Conservation (phyloP, 176 grass and related monocot species). For the Melocanna baccifera region DNA sequence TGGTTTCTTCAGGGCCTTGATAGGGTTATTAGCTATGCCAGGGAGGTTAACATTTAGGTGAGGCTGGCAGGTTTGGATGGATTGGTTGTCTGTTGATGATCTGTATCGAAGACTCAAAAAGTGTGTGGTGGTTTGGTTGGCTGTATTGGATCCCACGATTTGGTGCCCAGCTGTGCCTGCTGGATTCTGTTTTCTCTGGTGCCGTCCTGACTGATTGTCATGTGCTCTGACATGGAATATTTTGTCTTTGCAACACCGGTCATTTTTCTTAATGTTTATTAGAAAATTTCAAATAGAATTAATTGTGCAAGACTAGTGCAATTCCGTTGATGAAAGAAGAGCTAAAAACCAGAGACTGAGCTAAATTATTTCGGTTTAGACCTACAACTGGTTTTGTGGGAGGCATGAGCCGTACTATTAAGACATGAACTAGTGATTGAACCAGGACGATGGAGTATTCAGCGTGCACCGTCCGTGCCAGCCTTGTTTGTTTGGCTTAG, state of each 20-base stretch:
- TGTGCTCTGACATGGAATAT: conserved; percentile 9
- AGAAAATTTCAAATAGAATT: too few species aligned
- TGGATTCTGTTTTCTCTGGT: conserved; percentile 34
- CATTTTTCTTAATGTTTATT: not conserved
- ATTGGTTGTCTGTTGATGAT: not conserved
- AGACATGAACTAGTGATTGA: too few species aligned
- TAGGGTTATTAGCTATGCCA: conserved; percentile 17
- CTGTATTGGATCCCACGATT: conserved; percentile 37
- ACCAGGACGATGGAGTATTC: too few species aligned
- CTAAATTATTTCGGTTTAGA: too few species aligned
- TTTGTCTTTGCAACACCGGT: conserved; percentile 2
- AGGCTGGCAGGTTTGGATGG: conserved; percentile 6
- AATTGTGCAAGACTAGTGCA: too few species aligned
- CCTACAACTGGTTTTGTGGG: too few species aligned
- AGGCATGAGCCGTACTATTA: too few species aligned
- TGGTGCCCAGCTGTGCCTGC: conserved; percentile 14
- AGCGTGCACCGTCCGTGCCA: too few species aligned
- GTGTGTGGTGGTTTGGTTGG: conserved; percentile 18
- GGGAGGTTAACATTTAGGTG: conserved; percentile 24
- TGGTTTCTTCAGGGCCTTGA: not conserved
- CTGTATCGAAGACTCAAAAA: not conserved
- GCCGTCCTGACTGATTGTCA: not conserved
- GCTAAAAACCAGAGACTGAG: too few species aligned
- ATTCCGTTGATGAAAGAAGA: too few species aligned
- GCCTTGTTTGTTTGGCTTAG: too few species aligned